These are phyloP conservation scores for Talaromyces sp. DNA, from an alignment of 2,329 filamentous ascomycete genomes.

Conservation along the genomic window DNA sequence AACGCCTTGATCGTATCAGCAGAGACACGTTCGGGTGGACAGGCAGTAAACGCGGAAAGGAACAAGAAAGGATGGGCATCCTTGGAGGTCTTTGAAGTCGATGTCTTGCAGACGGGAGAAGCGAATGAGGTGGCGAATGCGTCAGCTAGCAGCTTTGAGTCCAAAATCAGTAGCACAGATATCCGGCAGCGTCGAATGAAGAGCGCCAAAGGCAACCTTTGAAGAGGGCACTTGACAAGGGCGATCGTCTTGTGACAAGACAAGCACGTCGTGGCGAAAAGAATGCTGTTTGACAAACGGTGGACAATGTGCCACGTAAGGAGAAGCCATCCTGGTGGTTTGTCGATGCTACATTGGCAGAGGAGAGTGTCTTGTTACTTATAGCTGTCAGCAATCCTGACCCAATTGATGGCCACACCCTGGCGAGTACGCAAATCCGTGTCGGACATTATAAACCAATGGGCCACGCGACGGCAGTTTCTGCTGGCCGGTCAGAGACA, in stretches of 20 bases:
- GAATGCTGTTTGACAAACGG: background rate
- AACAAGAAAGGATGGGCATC: constrained; percentile 67
- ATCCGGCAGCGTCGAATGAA: constrained; percentile 56
- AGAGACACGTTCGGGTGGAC: constrained; percentile 79
- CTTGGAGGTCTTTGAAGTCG: constrained; percentile 80
- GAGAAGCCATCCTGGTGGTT: background rate
- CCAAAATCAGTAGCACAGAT: constrained; percentile 87
- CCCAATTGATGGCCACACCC: constrained; percentile 3
- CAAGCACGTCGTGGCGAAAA: background rate
- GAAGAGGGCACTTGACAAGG: background rate
- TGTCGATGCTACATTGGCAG: constrained; percentile 1
- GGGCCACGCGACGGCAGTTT: background rate
- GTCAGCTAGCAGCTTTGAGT: constrained; percentile 59
- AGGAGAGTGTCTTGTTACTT: background rate
- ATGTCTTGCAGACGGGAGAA: constrained; percentile 70
- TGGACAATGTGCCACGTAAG: constrained; percentile 11
- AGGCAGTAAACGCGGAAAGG: constrained; percentile 80
- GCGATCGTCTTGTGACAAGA: background rate
- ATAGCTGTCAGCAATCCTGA: constrained; percentile 1
- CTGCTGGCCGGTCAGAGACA: background rate
- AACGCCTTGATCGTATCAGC: constrained; percentile 78
- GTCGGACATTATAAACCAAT: background rate
- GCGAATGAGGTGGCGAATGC: constrained; percentile 40
- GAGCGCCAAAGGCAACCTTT: constrained; percentile 22
- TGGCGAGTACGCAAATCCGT: background rate